Base-by-base conservation (phyloP, 306 rosid genomes). In the Begonia peltatifolia region DNA sequence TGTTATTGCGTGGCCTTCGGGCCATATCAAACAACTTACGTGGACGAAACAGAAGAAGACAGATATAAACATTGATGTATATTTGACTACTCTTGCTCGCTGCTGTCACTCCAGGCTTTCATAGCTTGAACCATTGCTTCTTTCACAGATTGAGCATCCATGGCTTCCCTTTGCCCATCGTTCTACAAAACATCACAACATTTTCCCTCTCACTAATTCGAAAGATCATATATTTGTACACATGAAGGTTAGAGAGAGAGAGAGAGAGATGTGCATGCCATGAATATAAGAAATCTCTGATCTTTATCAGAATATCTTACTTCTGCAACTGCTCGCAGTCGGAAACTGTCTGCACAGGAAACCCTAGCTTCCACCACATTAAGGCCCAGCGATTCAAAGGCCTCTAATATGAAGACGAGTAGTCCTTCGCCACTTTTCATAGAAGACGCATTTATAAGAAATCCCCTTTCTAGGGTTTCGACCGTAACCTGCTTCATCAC, bases 361-460 rank as follows among this genome's bases (percentile, higher is more conserved):
- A 81, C 95, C 99, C 99, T 90, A 80, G 99, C 99, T 80, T 90
- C 95, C 42, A 73, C 67, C 14, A 90, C 94, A 30, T 62, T 73
- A 6, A 90, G 95, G 17, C 95, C 86, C 82, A 86, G 64, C 51
- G 79, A 95, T 73, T 86, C 95, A 41, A 86, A 83, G 61, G 68
- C 92, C 62, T 90, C 95, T 63, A 90, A 60, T 23, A 90, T 68
- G 54, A 87, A 75, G 61, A 82, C 99, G 61, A 86, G 99, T 65
- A 90, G 71, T 9, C 99, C 94, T 42, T 76, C 89, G 60, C 88
- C 74, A 53, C 79, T 77, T 64, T 77, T 71, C 52, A 62, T 77
- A 18, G 95, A 80, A 52, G 63, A 71, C 23, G 79, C 94, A 58
- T 70, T 90, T 80, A 90, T 72, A 3, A 81, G 63, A 68, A 83